A percentile compares a stretch with the other conserved stretches of the same genome.
Conservation (phyloP, 768 basidiomycete species). For the Russula emetica region DNA sequence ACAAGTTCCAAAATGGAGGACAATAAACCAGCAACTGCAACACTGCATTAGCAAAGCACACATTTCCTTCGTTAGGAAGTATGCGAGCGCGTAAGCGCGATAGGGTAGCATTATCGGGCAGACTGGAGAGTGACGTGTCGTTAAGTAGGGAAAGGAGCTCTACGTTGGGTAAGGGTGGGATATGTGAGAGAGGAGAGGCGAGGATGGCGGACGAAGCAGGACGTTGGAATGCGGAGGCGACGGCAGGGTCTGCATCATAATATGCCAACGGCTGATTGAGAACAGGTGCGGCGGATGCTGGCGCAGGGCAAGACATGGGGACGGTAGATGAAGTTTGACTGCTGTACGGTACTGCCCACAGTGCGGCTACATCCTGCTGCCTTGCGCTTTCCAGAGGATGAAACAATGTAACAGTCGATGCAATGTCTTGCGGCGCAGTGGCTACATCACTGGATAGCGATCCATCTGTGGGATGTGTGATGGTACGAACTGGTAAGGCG, state of each 20-base stretch:
- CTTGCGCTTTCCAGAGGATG: too few species aligned
- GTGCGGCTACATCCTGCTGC: too few species aligned
- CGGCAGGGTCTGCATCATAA: conserved; percentile 34
- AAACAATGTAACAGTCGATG: too few species aligned
- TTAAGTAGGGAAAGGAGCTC: conserved; percentile 54
- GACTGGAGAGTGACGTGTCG: conserved; percentile 33
- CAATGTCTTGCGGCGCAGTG: too few species aligned
- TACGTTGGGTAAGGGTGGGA: conserved; percentile 33
- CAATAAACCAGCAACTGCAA: conserved; percentile 88
- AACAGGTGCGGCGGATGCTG: conserved; percentile 19
- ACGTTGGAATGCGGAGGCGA: conserved; percentile 44
- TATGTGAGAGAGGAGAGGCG: conserved; percentile 38
- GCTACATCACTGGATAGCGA: too few species aligned
- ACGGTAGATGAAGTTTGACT: background rate
- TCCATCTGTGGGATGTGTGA: background rate
- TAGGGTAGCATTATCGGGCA: conserved; percentile 20
- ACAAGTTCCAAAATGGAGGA: conserved; percentile 64
- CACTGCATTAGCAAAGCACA: conserved; percentile 96
- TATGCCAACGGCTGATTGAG: conserved; percentile 72
- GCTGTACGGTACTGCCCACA: too few species aligned
- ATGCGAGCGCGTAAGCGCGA: conserved; percentile 63
- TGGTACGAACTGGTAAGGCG: background rate
- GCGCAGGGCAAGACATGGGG: background rate
- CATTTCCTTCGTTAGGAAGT: conserved; percentile 88
- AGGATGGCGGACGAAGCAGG: conserved; percentile 68